Percentiles rank a stretch among this genome's conserved stretches.
phyloP scores from a whole-genome alignment of 129 eudicot genomes.

The Silybum marianum region DNA sequence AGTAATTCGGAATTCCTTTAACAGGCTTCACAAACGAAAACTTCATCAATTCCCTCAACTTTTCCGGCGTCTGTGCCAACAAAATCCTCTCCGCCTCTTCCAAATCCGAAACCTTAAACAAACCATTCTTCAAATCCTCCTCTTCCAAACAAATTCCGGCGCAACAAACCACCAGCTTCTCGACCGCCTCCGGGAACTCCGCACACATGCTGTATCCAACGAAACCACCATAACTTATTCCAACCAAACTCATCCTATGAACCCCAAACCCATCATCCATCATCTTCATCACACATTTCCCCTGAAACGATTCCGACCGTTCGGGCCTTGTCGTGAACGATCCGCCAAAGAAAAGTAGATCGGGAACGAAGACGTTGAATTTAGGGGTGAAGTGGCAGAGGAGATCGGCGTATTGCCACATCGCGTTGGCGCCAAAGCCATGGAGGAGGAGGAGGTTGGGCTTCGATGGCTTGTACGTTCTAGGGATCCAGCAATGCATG shows the following conservation, averaged over 20 bases:
- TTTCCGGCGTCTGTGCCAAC: constrained; percentile 77
- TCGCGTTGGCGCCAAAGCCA: constrained; percentile 91
- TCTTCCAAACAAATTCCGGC: constrained; percentile 79
- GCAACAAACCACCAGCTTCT: constrained; percentile 63
- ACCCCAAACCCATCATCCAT: constrained; percentile 57
- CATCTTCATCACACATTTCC: constrained; percentile 61
- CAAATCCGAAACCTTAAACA: constrained; percentile 67
- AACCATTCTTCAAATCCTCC: constrained; percentile 63
- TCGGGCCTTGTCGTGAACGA: constrained; percentile 52
- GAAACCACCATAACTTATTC: constrained; percentile 86
- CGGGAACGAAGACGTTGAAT: constrained; percentile 71
- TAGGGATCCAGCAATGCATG: constrained; percentile 84
- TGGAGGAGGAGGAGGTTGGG: constrained; percentile 70
- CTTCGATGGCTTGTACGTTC: constrained; percentile 39
- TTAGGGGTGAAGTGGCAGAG: constrained; percentile 53
- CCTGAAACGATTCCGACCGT: constrained; percentile 65
- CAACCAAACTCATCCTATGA: constrained; percentile 59
- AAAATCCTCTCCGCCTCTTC: constrained; percentile 67
- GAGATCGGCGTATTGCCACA: constrained; percentile 84
- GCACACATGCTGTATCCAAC: constrained; percentile 73
- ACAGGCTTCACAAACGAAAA: constrained; percentile 67
- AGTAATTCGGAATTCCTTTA: constrained; percentile 62
- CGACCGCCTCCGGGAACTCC: constrained; percentile 73
- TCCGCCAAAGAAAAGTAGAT: constrained; percentile 64
- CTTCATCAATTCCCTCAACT: constrained; percentile 61